A percentile compares a stretch with the other conserved stretches of the same genome.
phyloP scores from a whole-genome alignment of 495 filamentous ascomycete species.

The Podospora pseudoanserina region DNA sequence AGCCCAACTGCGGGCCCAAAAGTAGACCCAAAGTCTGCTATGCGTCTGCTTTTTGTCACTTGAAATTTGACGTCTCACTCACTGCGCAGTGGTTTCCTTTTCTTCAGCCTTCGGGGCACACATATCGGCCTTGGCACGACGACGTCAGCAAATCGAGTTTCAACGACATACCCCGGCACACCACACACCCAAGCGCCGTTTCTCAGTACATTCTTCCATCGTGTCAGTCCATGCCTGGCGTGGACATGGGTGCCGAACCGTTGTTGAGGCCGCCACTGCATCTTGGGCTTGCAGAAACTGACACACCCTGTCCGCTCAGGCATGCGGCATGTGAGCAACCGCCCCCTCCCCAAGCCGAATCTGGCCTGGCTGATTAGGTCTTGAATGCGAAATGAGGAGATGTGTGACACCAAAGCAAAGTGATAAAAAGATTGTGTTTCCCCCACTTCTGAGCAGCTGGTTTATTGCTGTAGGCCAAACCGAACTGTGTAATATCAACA shows the following conservation, averaged over 20 bases:
- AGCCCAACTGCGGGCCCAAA: not conserved
- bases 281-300: not conserved
- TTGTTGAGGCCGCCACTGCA: conserved; percentile 11
- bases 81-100: conserved; percentile 7
- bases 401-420: not conserved
- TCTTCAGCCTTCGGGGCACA: conserved; percentile 6
- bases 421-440: conserved; percentile 3
- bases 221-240: not conserved
- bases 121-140: not conserved
- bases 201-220: not conserved
- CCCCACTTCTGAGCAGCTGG: not conserved
- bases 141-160: not conserved
- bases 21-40: not conserved
- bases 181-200: not conserved
- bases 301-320: not conserved
- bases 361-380: conserved; percentile 9
- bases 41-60: not conserved
- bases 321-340: not conserved
- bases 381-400: conserved; percentile 18
- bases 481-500: not conserved
- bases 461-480: not conserved
- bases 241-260: not conserved
- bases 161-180: not conserved
- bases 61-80: not conserved
- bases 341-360: not conserved